Conservation (phyloP, 495 filamentous ascomycete species). For the Margaritispora aquatica region DNA sequence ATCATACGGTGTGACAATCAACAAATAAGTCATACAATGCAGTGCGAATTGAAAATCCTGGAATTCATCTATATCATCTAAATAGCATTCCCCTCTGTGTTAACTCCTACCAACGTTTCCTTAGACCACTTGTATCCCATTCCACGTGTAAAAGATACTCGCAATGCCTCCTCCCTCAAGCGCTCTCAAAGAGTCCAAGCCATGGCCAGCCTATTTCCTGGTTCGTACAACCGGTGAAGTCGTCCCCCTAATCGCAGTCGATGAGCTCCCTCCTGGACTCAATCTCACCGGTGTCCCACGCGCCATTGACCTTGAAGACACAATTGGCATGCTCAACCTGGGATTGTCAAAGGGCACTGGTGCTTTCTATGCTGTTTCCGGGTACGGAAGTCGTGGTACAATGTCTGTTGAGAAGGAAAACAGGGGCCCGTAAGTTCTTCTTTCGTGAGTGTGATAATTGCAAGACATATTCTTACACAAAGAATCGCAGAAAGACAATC, state of each 20-base stretch:
- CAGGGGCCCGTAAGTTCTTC: not conserved
- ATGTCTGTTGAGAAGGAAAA: not conserved
- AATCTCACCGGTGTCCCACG: conserved; percentile 33
- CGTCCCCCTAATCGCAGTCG: conserved; percentile 38
- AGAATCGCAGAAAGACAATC: not conserved
- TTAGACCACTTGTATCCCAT: too few relatives aligned
- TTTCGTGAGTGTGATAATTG: not conserved
- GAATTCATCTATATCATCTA: not conserved
- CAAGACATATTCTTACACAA: too few relatives aligned
- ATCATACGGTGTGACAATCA: not conserved
- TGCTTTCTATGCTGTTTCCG: conserved; percentile 27
- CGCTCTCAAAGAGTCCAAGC: not conserved
- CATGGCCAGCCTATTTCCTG: conserved; percentile 30
- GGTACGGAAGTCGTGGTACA: not conserved
- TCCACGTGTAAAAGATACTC: too few relatives aligned
- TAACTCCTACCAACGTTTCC: too few relatives aligned
- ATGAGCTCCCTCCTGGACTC: conserved; percentile 38
- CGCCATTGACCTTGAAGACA: conserved; percentile 31
- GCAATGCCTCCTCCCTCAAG: not conserved
- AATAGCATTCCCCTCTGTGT: not conserved
- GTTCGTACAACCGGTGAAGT: conserved; percentile 32
- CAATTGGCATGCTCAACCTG: conserved; percentile 32
- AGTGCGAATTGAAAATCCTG: not conserved
- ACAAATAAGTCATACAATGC: not conserved
- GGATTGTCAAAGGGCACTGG: conserved; percentile 26